Evolutionary conservation across 805 yeast genomes (phyloP).

Genomic region (Hanseniaspora osmophila): DNA sequence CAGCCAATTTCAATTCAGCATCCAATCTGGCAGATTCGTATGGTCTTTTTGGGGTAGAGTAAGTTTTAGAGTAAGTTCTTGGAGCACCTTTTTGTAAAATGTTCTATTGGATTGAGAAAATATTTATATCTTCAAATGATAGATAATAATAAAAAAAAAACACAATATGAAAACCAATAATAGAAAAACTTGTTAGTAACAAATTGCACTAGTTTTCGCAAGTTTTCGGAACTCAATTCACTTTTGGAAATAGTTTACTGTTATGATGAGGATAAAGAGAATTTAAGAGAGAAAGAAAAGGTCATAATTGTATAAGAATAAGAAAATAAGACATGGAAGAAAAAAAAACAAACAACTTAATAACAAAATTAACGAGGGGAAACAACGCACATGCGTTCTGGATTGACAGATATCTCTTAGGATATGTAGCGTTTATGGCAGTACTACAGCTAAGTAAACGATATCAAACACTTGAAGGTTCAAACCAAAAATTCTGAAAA

Average conservation of each 20-base stretch:
- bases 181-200: too few species aligned
- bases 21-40: slow-evolving; percentile 99
- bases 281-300: background rate
- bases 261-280: background rate
- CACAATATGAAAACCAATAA: background rate
- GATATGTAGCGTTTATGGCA: too few species aligned
- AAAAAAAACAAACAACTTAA: background rate
- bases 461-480: too few species aligned
- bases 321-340: background rate
- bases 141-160: background rate
- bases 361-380: background rate
- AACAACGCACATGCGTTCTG: background rate
- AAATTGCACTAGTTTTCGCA: too few species aligned
- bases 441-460: too few species aligned
- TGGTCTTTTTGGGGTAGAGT: slow-evolving; percentile 98
- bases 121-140: slow-evolving; percentile 10
- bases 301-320: background rate
- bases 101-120: background rate
- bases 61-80: slow-evolving; percentile 98
- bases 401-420: too few species aligned
- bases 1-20: slow-evolving; percentile 97
- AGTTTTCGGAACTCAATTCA: too few species aligned
- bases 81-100: slow-evolving; percentile 62
- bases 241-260: too few species aligned
- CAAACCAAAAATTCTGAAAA: too few species aligned